Conservation (phyloP, 371 early-diverging fungal species). For the Nematocida sp. region DNA sequence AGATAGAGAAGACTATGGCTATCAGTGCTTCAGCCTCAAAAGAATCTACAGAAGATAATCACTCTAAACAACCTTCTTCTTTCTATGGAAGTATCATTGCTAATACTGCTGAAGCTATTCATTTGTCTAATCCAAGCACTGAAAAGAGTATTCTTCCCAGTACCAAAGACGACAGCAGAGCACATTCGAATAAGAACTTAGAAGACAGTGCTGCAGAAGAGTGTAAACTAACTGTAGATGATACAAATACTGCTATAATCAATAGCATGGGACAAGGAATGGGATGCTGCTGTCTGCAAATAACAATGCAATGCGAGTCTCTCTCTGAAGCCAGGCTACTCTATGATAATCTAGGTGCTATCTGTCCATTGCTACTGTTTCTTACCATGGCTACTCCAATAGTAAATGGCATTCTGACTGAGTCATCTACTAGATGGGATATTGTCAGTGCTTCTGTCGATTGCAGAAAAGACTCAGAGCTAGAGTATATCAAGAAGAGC, state of each 20-base stretch:
- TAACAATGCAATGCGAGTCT: constrained; percentile 92
- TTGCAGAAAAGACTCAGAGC: constrained; percentile 83
- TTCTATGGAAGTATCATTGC: too few relatives aligned
- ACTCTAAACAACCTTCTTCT: constrained; percentile 67
- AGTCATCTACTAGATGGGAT: constrained; percentile 93
- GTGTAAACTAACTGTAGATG: too few relatives aligned
- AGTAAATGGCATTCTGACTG: constrained; percentile 81
- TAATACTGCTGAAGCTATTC: too few relatives aligned
- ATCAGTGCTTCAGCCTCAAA: background rate
- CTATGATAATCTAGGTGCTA: constrained; percentile 84
- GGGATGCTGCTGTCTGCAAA: constrained; percentile 95
- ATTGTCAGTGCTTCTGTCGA: constrained; percentile 85
- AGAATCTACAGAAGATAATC: background rate
- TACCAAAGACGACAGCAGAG: too few relatives aligned
- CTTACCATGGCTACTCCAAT: constrained; percentile 86
- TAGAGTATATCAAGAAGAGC: constrained; percentile 78
- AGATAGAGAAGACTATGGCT: constrained; percentile 13
- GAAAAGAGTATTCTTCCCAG: too few relatives aligned
- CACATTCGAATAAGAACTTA: too few relatives aligned
- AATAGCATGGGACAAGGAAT: constrained; percentile 98
- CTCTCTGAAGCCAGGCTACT: constrained; percentile 80
- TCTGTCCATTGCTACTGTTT: constrained; percentile 87
- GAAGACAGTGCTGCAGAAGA: too few relatives aligned
- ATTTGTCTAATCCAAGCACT: too few relatives aligned
- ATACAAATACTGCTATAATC: too few relatives aligned